Evolutionary conservation across 2,329 filamentous ascomycete species (phyloP), one percentile per base, ranked within the genome.

Genomic region (Fusarium hostae): DNA sequence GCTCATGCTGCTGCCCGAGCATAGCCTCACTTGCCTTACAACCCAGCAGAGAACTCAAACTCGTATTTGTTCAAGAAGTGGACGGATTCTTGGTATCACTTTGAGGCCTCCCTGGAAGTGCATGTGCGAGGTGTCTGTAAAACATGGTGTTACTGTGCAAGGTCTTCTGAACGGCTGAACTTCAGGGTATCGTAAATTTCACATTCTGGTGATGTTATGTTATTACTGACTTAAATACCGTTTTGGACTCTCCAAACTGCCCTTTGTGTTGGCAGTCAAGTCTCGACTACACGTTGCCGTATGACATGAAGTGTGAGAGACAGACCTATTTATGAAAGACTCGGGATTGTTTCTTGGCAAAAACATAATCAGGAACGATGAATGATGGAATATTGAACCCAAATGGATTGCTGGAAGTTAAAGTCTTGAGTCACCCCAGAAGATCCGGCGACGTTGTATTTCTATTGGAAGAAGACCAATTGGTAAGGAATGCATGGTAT

Each of bases 1-100:
- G 45, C 35, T 52, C 47, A 54, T 24, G 41, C 61, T 34, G 32
- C 24, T 50, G 22, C 24, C 35, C 26, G 11, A 63, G 52, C 47
- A 50, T 45, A 34, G 37, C 51, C 63, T 58, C 45, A 63, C 37
- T 45, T 30, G 37, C 51, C 63, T 58, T 41, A 63, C 37, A 44
- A 41, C 10, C 9, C 4, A 24, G 41, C 4, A 40, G 22, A 44
- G 18, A 44, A n/a, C 13, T 9, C 40, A 22, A 39, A 7, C 35
- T 15, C n/a, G 18, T 43, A 28, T 15, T 39, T 45, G 8, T 15
- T 6, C 18, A 16, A 13, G 11, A 26, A 32, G 16, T n/a, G 13
- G 16, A 26, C 11, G 1, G 22, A 24, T n/a, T 9, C 28, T 22
- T 24, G 26, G 9, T 4, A 10, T 30, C 6, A 15, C 6, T 20